phyloP scores from a whole-genome alignment of 1,284 basidiomycete species.

The Tilletia setariae region DNA sequence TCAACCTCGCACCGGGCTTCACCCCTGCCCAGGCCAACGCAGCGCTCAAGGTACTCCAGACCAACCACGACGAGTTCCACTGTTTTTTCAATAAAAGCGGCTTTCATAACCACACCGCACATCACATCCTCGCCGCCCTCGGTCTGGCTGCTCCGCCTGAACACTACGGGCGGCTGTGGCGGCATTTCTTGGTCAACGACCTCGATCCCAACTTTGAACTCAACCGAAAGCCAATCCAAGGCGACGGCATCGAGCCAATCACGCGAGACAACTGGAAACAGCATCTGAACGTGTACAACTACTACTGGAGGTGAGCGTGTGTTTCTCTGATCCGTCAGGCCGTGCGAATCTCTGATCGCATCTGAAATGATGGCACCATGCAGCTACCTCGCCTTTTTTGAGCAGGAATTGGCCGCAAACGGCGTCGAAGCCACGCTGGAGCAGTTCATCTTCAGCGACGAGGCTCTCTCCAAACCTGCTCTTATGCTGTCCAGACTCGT shows the following conservation, averaged over 20 bases:
- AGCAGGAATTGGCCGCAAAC: conserved; percentile 12
- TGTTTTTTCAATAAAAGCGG: conserved; percentile 35
- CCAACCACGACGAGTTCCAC: conserved; percentile 29
- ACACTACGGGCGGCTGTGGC: conserved; percentile 18
- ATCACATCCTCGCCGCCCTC: conserved; percentile 32
- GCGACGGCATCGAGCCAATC: conserved; percentile 16
- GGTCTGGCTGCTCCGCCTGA: conserved; percentile 22
- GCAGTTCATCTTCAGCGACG: conserved; percentile 25
- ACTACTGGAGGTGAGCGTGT: no score
- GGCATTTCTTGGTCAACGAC: conserved; percentile 21
- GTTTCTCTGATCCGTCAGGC: no score
- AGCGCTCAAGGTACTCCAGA: conserved; percentile 59
- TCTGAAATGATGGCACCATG: no score
- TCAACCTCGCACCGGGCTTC: background rate
- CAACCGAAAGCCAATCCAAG: conserved; percentile 12
- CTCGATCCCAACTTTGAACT: conserved; percentile 23
- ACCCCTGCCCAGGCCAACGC: conserved; percentile 74
- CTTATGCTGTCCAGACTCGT: conserved; percentile 34
- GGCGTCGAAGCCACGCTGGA: conserved; percentile 22
- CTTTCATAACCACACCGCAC: conserved; percentile 36
- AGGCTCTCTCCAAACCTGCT: conserved; percentile 20
- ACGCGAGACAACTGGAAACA: conserved; percentile 27
- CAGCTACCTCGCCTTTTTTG: conserved; percentile 36
- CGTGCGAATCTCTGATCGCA: no score
- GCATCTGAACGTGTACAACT: conserved; percentile 24